phyloP scores from a whole-genome alignment of 805 yeast genomes.

The Saccharomycopsis sp. region DNA sequence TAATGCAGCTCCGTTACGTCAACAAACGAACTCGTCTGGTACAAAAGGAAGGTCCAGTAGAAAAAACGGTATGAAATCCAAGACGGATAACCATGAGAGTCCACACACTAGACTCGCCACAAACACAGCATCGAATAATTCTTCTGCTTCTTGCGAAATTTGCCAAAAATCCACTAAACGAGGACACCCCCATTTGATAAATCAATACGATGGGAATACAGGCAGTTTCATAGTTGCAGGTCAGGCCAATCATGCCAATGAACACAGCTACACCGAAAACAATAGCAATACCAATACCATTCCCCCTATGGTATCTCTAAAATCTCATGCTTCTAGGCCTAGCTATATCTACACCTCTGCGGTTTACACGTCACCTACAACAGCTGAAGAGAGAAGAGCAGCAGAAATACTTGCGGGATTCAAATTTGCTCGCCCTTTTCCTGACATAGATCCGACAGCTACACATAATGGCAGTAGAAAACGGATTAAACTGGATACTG shows the following conservation, averaged over 20 bases:
- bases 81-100: not conserved
- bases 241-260: not conserved
- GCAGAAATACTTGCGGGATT: slow-evolving; percentile 1
- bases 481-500: not conserved
- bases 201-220: not conserved
- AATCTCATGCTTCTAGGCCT: not conserved
- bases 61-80: not conserved
- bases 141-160: not conserved
- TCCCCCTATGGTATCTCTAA: too few species aligned
- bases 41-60: not conserved
- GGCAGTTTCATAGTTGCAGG: not conserved
- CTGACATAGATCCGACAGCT: not conserved
- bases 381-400: not conserved
- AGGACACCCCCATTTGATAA: not conserved
- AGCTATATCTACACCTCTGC: not conserved
- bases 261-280: not conserved
- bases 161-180: not conserved
- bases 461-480: not conserved
- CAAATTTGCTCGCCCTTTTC: not conserved
- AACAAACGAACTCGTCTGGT: too few species aligned
- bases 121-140: not conserved
- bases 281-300: not conserved
- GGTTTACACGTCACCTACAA: not conserved
- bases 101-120: not conserved
- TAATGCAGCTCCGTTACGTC: not conserved